These are phyloP conservation scores for Suhomyces kilbournensis DNA, from an alignment of 805 yeast species.

Conservation along the genomic window DNA sequence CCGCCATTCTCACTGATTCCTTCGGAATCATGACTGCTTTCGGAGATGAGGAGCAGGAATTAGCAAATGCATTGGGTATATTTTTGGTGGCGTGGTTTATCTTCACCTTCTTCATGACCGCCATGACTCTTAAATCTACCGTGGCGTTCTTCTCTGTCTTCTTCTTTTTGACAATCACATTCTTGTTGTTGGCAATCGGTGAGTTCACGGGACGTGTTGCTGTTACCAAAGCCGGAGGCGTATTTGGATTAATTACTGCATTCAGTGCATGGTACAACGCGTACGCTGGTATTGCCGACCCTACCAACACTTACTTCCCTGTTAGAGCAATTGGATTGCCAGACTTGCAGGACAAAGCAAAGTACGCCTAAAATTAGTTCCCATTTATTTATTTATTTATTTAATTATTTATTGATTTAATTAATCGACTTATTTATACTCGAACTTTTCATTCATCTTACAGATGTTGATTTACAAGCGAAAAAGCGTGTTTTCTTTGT, in stretches of 20 bases:
- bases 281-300: conserved; percentile 50
- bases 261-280: conserved; percentile 46
- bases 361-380: background rate
- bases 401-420: background rate
- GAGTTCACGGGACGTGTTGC: conserved; percentile 25
- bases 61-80: conserved; percentile 36
- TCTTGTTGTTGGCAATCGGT: conserved; percentile 38
- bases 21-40: conserved; percentile 40
- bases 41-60: conserved; percentile 21
- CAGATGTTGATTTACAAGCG: too few relatives aligned
- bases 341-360: conserved; percentile 16
- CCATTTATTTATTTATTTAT: background rate
- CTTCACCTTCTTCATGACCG: conserved; percentile 41
- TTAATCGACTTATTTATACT: background rate
- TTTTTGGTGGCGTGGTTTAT: conserved; percentile 43
- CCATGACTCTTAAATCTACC: conserved; percentile 42
- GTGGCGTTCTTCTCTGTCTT: conserved; percentile 41
- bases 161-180: conserved; percentile 40
- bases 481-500: too few relatives aligned
- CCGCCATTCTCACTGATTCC: conserved; percentile 47
- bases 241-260: conserved; percentile 41
- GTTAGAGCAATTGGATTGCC: conserved; percentile 54
- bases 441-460: background rate
- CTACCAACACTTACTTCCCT: conserved; percentile 59
- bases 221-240: conserved; percentile 42